phyloP scores from a whole-genome alignment of 495 filamentous ascomycete species.

The Lasiosphaeris hirsuta region DNA sequence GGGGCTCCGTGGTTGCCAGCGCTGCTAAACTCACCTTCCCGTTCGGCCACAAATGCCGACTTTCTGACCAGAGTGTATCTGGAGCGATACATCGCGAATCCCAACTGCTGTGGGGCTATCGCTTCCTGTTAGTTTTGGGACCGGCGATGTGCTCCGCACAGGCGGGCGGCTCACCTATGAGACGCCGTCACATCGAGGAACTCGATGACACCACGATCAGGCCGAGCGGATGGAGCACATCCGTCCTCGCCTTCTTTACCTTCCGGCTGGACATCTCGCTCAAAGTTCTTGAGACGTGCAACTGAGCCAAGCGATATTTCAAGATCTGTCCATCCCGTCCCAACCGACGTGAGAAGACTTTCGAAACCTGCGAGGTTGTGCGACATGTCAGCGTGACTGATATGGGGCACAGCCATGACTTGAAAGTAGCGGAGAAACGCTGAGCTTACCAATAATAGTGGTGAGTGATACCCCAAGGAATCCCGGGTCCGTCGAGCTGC shows the following conservation, averaged over 20 bases:
- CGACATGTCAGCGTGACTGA: too few species aligned
- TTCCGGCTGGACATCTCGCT: background rate
- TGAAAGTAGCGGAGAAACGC: too few species aligned
- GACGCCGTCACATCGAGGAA: background rate
- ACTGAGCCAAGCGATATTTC: background rate
- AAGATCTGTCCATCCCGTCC: background rate
- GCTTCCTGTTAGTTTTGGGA: too few species aligned
- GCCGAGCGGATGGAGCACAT: background rate
- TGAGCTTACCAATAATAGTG: background rate
- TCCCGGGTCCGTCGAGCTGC: background rate
- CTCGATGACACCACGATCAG: background rate
- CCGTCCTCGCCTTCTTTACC: background rate
- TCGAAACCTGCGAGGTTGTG: too few species aligned
- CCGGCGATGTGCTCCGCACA: too few species aligned
- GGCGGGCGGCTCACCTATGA: too few species aligned
- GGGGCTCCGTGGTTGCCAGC: too few species aligned
- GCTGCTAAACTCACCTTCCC: too few species aligned
- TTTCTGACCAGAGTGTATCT: conserved; percentile 13
- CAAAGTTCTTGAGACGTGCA: background rate
- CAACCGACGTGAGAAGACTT: background rate
- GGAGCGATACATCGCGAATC: background rate
- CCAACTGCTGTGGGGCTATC: background rate
- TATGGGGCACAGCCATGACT: too few species aligned
- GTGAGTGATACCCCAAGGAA: background rate
- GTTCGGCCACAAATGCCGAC: conserved; percentile 17